phyloP scores from a whole-genome alignment of 306 rosid genomes.

The Dryas octopetala region DNA sequence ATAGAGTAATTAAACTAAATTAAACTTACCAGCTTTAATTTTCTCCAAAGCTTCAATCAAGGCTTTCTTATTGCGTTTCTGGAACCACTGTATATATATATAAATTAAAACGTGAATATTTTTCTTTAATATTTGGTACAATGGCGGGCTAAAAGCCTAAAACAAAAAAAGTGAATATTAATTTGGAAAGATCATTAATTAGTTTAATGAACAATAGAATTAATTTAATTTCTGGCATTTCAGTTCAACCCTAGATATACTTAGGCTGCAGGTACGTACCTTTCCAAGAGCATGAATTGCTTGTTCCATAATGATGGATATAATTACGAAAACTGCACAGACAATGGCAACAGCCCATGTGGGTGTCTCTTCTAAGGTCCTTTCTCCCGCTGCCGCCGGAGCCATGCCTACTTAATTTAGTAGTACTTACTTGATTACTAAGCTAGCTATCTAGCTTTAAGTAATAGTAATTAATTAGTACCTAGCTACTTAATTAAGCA shows the following conservation, averaged over 20 bases:
- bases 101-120: not conserved
- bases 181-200: no score
- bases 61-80: constrained; percentile 61
- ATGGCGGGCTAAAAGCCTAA: no score
- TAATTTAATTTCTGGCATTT: no score
- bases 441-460: no score
- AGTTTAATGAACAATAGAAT: no score
- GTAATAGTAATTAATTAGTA: not conserved
- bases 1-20: not conserved
- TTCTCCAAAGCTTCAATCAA: constrained; percentile 75
- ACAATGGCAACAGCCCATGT: constrained; percentile 76
- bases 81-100: constrained; percentile 51
- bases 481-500: not conserved
- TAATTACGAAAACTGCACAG: constrained; percentile 50
- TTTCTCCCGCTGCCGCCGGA: constrained; percentile 35
- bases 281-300: constrained; percentile 58
- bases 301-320: constrained; percentile 60
- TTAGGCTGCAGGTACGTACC: constrained; percentile 27
- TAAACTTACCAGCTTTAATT: constrained; percentile 55
- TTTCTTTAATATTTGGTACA: no score
- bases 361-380: constrained; percentile 56
- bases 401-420: constrained; percentile 13
- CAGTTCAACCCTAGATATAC: no score
- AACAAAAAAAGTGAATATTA: no score
- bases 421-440: not conserved